A percentile compares a stretch with the other conserved stretches of the same genome.
These are phyloP conservation scores for Nectriaceae sp. DNA, from an alignment of 2,329 filamentous ascomycete species.

Conservation along the genomic window DNA sequence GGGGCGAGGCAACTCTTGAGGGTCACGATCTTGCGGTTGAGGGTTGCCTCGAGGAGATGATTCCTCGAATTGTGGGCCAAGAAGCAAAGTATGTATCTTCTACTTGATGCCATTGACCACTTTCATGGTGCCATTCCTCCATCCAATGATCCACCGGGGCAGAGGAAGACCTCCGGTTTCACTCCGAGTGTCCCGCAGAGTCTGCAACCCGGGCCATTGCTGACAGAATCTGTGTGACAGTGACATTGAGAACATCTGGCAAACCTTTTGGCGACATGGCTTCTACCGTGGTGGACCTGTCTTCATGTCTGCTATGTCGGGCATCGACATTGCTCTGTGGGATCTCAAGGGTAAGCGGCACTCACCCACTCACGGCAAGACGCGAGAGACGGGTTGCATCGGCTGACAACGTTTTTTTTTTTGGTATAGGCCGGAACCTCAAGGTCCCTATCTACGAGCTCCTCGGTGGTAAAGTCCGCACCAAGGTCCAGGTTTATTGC, in stretches of 20 bases:
- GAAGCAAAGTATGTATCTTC: constrained; percentile 68
- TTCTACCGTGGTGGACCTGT: constrained; percentile 78
- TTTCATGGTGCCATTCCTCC: too few relatives aligned
- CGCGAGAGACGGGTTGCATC: too few relatives aligned
- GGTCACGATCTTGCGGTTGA: constrained; percentile 71
- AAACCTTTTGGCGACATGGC: constrained; percentile 64
- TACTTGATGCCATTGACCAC: too few relatives aligned
- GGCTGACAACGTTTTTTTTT: background rate
- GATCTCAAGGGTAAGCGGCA: constrained; percentile 58
- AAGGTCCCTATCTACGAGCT: constrained; percentile 70
- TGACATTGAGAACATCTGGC: constrained; percentile 78
- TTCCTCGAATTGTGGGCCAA: constrained; percentile 54
- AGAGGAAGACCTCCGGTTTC: too few relatives aligned
- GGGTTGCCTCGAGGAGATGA: constrained; percentile 60
- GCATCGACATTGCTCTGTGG: constrained; percentile 76
- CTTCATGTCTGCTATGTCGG: constrained; percentile 73
- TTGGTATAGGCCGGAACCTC: constrained; percentile 43
- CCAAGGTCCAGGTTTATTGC: constrained; percentile 68
- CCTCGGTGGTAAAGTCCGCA: constrained; percentile 69
- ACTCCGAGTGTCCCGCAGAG: too few relatives aligned
- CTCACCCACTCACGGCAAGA: background rate
- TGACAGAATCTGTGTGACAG: constrained; percentile 37
- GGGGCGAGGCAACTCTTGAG: constrained; percentile 74
- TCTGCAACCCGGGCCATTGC: too few relatives aligned
- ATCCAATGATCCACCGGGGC: too few relatives aligned